Conservation (phyloP, 108 stramenopile genomes). For the Fistulifera pelliculosa region DNA sequence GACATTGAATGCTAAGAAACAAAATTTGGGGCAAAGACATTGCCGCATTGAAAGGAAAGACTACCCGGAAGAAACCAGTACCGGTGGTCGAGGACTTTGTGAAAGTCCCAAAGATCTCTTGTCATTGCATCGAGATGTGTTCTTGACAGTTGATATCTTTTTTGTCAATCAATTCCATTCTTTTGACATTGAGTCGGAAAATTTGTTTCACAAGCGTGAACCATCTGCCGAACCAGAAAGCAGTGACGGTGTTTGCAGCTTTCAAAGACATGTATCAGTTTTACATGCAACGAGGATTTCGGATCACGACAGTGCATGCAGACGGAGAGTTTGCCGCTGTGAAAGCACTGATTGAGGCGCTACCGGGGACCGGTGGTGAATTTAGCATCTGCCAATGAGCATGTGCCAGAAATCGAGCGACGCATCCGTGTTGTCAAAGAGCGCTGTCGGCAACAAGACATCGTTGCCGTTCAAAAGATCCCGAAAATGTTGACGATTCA, state of each 20-base stretch:
- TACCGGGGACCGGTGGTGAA: too few species aligned
- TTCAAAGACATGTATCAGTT: too few species aligned
- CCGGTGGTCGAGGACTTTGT: slow-evolving; percentile 1
- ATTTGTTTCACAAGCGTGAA: slow-evolving; percentile 21
- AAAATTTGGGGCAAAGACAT: slow-evolving; percentile 23
- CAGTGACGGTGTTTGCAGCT: too few species aligned
- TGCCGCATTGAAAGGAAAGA: slow-evolving; percentile 29
- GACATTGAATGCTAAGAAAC: slow-evolving; percentile 17
- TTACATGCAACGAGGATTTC: too few species aligned
- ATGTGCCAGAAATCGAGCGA: too few species aligned
- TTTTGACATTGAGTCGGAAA: slow-evolving; percentile 18
- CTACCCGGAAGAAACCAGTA: neutral
- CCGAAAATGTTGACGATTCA: too few species aligned
- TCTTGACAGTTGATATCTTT: slow-evolving; percentile 25
- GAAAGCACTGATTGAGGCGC: too few species aligned
- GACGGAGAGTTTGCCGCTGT: too few species aligned
- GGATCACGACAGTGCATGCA: neutral
- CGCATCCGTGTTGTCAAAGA: too few species aligned
- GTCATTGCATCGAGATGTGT: slow-evolving; percentile 15
- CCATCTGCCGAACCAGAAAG: neutral
- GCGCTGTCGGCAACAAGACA: too few species aligned
- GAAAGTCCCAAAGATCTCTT: slow-evolving; percentile 13
- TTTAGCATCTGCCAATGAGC: too few species aligned
- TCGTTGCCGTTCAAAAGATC: too few species aligned
- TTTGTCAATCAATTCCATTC: slow-evolving; percentile 14